Conservation (phyloP, 1,284 basidiomycete genomes). For the Trichosporon sp. region DNA sequence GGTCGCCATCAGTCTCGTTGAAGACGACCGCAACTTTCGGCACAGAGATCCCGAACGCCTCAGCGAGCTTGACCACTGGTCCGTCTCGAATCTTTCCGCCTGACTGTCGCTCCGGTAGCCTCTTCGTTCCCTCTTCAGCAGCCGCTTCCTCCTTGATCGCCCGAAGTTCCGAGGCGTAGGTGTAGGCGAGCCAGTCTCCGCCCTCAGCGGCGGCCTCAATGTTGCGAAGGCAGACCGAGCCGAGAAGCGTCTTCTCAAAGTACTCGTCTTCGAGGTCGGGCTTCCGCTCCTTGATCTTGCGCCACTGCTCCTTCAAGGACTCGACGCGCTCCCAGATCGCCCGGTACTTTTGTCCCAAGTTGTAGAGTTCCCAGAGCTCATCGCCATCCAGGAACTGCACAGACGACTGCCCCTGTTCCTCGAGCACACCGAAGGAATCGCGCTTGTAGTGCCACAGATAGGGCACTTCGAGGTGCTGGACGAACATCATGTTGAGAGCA, state of each 20-base stretch:
- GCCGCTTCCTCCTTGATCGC: slow-evolving; percentile 61
- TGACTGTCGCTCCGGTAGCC: slow-evolving; percentile 27
- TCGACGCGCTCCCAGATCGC: slow-evolving; percentile 70
- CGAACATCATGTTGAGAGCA: slow-evolving; percentile 76
- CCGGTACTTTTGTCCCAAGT: slow-evolving; percentile 77
- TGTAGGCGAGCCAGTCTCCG: slow-evolving; percentile 84
- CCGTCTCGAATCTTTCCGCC: slow-evolving; percentile 32
- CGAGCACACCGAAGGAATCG: slow-evolving; percentile 53
- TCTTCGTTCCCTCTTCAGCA: slow-evolving; percentile 59
- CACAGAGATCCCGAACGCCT: slow-evolving; percentile 39
- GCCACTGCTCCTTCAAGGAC: slow-evolving; percentile 61
- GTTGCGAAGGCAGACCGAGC: slow-evolving; percentile 43
- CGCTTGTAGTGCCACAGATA: slow-evolving; percentile 92
- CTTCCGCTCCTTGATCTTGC: slow-evolving; percentile 42
- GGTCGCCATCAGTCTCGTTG: slow-evolving; percentile 30
- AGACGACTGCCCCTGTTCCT: slow-evolving; percentile 34
- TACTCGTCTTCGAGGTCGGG: slow-evolving; percentile 41
- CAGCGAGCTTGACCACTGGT: slow-evolving; percentile 39
- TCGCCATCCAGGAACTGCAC: slow-evolving; percentile 64
- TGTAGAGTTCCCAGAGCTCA: slow-evolving; percentile 83
- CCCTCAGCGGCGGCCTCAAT: slow-evolving; percentile 89
- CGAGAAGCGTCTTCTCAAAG: slow-evolving; percentile 32
- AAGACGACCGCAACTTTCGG: slow-evolving; percentile 34
- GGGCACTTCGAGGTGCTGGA: slow-evolving; percentile 83
- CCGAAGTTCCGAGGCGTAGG: slow-evolving; percentile 58